Base-by-base conservation (phyloP, 2,329 filamentous ascomycete species). In the Juglanconis oblonga region DNA sequence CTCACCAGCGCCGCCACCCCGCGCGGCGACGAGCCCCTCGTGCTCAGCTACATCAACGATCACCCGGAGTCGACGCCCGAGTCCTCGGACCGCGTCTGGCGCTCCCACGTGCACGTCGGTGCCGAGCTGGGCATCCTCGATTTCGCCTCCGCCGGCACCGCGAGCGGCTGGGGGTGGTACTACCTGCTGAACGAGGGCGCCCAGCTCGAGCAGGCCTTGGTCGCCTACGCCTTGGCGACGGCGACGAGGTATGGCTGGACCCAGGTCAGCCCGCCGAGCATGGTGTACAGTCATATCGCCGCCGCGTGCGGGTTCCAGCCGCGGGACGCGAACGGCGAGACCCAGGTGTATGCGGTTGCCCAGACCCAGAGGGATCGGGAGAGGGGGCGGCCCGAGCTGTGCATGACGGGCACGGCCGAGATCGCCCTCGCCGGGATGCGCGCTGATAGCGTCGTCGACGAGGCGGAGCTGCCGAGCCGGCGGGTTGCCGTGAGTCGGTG, bases 101-200 rank as follows among this genome's bases (percentile, higher is more conserved):
- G 86, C 47, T 94, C 90, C 0, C 93, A 97, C 73, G 89, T 95
- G 7, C 84, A 94, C 66, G 94, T 99, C 67, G 95, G 95, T 36
- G 81, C 86, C 4, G 86, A 92, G 69, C 84, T 99, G n/a, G 87
- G 88, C 38, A 82, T 99, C n/a, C 80, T 99, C 55, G 94, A 99
- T 76, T 97, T 99, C 70, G 81, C 89, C 5, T 87, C 84, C 61
- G 92, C 92, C 5, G 88, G 88, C 2, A 87, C 84, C n/a, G 88
- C 91, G 1, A 91, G 89, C 3, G 95, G 95, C 42, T 99, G 94
- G 94, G 95, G 95, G 1, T 99, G 92, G 91, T 99, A 99, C 77
- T 98, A 92, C 75, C 85, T 99, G 10, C 80, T 91, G n/a, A 91
- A 94, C 70, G 93, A 96, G 70, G 95, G 87, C 8, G 93, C 93